Base-by-base conservation (phyloP, 202 grass and related monocot species). In the Carex sylvatica region DNA sequence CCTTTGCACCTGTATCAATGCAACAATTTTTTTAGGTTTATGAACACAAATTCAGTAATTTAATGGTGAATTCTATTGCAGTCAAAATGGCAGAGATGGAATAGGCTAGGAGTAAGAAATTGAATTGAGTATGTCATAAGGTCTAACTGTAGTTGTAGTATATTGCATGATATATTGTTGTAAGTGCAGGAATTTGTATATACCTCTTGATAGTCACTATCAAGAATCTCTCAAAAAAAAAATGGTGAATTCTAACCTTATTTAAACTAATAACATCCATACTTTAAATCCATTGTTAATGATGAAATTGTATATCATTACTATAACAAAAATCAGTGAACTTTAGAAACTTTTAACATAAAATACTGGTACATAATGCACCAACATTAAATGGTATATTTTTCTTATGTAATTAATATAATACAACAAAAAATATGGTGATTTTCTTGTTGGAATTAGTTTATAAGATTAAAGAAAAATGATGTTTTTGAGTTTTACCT, bases 1-100 rank as follows among this genome's bases (percentile, higher is more conserved):
- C 26, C 83, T 89, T 86, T 97, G 94, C 30, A 97, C 94, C 94
- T 97, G 61, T 31, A 13, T 80, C 6, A 49, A 3, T 65, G 12
- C 30, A 33, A 42, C 13, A 66, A 36, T 56, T 20, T 49, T 13
- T 35, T 67, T 42, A 28, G 65, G 65, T 51, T 23, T 38, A 22
- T 9, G 47, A 38, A 11, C 13, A 24, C 60, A 26, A 26, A 62
- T 26, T 62, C 22, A 62, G 60, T 62, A 62, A 26, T 62, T 9
- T 26, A 61, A 23, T 62, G 54, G n/a, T n/a, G n/a, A n/a, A n/a
- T n/a, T n/a, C n/a, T n/a, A n/a, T n/a, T n/a, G n/a, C n/a, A n/a
- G n/a, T n/a, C n/a, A n/a, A n/a, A n/a, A n/a, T n/a, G n/a, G n/a
- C n/a, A n/a, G n/a, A n/a, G n/a, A n/a, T n/a, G n/a, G n/a, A n/a